These are phyloP conservation scores for Penstemon eatonii DNA, from an alignment of 257 asterid species.

Conservation along the genomic window DNA sequence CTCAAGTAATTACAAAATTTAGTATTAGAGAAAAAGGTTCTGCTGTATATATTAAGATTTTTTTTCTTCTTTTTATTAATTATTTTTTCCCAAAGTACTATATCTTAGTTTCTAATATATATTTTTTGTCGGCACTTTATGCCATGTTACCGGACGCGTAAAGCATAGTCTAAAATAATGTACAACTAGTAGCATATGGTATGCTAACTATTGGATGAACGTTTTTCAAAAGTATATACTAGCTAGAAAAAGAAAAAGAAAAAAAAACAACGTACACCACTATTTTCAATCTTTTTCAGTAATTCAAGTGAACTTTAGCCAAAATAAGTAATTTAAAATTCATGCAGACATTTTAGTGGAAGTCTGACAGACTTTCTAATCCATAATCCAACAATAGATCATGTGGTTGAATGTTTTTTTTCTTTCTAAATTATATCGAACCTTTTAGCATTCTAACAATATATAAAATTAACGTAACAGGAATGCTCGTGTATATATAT, in stretches of 20 bases:
- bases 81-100: neutral
- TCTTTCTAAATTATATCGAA: too few species aligned
- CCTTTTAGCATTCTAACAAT: too few species aligned
- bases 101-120: neutral
- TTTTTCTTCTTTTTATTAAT: too few species aligned
- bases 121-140: neutral
- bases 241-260: too few species aligned
- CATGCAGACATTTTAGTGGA: conserved; percentile 26
- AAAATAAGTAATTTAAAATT: conserved; percentile 8
- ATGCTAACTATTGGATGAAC: conserved; percentile 20
- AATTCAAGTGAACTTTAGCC: neutral
- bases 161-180: conserved; percentile 19
- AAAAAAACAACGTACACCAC: neutral
- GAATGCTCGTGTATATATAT: too few species aligned
- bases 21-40: neutral
- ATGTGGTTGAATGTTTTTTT: conserved; percentile 21
- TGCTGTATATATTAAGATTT: too few species aligned
- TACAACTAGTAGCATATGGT: neutral
- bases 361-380: conserved; percentile 23
- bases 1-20: neutral
- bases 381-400: neutral
- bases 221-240: conserved; percentile 2
- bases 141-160: conserved; percentile 27
- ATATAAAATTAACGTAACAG: too few species aligned
- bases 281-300: conserved; percentile 18